Percentiles rank a stretch among this genome's conserved stretches.
These are phyloP conservation scores for Globomyces pollinis-pini DNA, from an alignment of 192 early-diverging fungal species.

Conservation along the genomic window DNA sequence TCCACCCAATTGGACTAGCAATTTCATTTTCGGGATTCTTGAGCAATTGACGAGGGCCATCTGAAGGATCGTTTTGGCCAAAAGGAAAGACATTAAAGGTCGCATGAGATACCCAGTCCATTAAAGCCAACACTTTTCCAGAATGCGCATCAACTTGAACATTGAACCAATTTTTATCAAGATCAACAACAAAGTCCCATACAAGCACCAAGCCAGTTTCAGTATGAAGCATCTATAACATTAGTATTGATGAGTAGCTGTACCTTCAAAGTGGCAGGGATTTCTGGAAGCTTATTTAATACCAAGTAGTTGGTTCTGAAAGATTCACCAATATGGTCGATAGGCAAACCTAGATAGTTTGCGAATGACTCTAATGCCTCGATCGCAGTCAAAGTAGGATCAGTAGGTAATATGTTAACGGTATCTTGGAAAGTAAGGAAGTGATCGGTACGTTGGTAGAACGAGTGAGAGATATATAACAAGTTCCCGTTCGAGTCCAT, in stretches of 20 bases:
- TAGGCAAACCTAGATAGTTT: conserved; percentile 44
- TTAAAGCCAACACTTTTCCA: conserved; percentile 59
- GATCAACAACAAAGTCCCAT: conserved; percentile 75
- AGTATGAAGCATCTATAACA: conserved; percentile 1
- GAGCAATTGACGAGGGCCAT: conserved; percentile 35
- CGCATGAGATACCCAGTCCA: conserved; percentile 79
- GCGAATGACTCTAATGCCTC: conserved; percentile 61
- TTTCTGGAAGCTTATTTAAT: conserved; percentile 9
- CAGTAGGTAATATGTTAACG: not conserved
- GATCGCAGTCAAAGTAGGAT: conserved; percentile 38
- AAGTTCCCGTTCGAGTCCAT: conserved; percentile 56
- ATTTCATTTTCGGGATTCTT: conserved; percentile 45
- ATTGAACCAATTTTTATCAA: conserved; percentile 75
- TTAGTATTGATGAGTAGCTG: not conserved
- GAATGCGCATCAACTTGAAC: conserved; percentile 48
- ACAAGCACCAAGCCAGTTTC: conserved; percentile 48
- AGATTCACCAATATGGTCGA: not conserved
- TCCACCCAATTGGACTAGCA: conserved; percentile 69
- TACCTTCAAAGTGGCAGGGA: conserved; percentile 13
- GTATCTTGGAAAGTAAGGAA: conserved; percentile 10
- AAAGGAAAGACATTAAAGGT: conserved; percentile 76
- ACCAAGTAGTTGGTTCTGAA: too few relatives aligned
- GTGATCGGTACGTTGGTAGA: conserved; percentile 23
- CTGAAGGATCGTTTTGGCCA: conserved; percentile 68
- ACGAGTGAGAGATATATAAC: conserved; percentile 69